Conservation (phyloP, 805 yeast species). For the Myxozyma udenii region DNA sequence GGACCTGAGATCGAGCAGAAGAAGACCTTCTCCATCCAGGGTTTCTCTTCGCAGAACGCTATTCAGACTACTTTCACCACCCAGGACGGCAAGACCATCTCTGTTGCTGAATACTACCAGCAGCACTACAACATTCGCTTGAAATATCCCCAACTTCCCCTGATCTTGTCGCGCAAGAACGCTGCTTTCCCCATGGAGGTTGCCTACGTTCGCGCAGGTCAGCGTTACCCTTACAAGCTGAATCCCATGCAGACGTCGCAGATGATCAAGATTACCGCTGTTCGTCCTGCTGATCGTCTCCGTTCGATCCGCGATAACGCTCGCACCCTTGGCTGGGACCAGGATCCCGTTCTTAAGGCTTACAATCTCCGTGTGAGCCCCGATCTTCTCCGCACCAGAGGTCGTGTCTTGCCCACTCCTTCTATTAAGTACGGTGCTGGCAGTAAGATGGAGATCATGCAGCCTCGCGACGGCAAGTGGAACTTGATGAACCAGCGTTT, state of each 20-base stretch:
- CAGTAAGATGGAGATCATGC: constrained; percentile 6
- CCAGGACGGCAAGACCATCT: constrained; percentile 32
- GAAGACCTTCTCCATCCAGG: constrained; percentile 11
- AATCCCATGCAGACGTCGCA: constrained; percentile 34
- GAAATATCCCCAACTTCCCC: constrained; percentile 35
- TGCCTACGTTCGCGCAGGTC: constrained; percentile 36
- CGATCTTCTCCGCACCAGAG: constrained; percentile 35
- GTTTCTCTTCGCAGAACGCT: constrained; percentile 23
- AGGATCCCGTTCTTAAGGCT: constrained; percentile 20
- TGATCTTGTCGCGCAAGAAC: constrained; percentile 28
- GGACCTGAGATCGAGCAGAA: constrained; percentile 17
- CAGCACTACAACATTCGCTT: constrained; percentile 33
- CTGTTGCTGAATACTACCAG: constrained; percentile 36
- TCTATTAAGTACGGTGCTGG: constrained; percentile 29
- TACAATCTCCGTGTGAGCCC: constrained; percentile 16
- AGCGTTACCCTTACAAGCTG: constrained; percentile 36
- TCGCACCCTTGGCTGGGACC: constrained; percentile 12
- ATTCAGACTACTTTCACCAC: constrained; percentile 28
- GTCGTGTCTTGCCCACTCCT: constrained; percentile 34
- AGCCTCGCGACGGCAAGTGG: constrained; percentile 27
- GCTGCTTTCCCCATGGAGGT: constrained; percentile 36
- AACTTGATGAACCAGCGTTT: constrained; percentile 27
- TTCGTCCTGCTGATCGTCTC: constrained; percentile 36
- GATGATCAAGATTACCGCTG: constrained; percentile 36
- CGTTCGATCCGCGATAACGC: constrained; percentile 36